Conservation (phyloP, 345 rosid species). For the Pistacia vera region DNA sequence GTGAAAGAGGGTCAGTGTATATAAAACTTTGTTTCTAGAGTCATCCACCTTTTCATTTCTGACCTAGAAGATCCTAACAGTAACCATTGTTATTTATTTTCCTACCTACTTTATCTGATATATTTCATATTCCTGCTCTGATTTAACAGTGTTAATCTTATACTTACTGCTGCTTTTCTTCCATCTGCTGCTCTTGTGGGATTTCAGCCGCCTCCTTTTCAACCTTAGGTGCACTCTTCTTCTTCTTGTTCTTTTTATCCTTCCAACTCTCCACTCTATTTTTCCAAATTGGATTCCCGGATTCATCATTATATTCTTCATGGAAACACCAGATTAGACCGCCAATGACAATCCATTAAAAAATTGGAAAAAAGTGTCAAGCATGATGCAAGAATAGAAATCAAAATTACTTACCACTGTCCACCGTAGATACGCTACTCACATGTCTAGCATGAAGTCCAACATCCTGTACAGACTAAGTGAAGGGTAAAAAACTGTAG, state of each 20-base stretch:
- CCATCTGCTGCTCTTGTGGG: conserved; percentile 91
- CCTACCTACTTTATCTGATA: background rate
- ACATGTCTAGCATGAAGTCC: conserved; percentile 93
- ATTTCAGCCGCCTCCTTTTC: conserved; percentile 62
- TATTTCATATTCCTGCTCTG: background rate
- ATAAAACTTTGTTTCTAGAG: too few species aligned
- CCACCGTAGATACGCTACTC: conserved; percentile 86
- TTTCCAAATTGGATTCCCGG: conserved; percentile 95
- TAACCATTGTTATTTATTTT: background rate
- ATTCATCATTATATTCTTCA: conserved; percentile 81
- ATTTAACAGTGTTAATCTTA: background rate
- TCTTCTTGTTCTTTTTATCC: conserved; percentile 91
- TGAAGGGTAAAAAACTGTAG: conserved; percentile 11
- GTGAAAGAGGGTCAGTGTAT: too few species aligned
- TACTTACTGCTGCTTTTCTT: conserved; percentile 67
- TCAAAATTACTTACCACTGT: conserved; percentile 65
- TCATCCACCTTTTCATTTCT: too few species aligned
- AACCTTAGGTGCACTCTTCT: conserved; percentile 54
- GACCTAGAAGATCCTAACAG: too few species aligned
- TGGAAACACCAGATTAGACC: conserved; percentile 7
- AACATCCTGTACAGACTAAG: conserved; percentile 55
- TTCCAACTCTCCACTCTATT: conserved; percentile 97
- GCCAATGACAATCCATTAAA: conserved; percentile 6
- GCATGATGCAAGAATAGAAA: background rate
- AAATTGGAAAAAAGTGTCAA: background rate